Percentiles rank a stretch among this genome's conserved stretches.
Evolutionary conservation across 2,329 filamentous ascomycete species (phyloP).

Genomic region (Aspergillus pseudoglaucus): DNA sequence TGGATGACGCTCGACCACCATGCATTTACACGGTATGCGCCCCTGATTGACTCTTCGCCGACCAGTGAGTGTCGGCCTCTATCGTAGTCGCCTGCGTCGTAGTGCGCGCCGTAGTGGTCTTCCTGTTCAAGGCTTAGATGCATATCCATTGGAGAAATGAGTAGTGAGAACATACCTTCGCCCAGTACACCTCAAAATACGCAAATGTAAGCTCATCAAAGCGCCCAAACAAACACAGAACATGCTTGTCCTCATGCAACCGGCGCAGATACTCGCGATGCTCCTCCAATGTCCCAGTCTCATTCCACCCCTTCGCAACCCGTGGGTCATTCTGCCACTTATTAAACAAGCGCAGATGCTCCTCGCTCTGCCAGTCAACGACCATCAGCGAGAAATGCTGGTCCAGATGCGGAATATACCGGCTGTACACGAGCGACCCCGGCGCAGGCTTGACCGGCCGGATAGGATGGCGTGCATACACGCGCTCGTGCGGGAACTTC

Average conservation of each 20-base stretch:
- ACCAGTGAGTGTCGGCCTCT: slow-evolving; percentile 56
- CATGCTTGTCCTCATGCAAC: slow-evolving; percentile 65
- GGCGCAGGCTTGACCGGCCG: slow-evolving; percentile 65
- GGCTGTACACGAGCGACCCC: slow-evolving; percentile 66
- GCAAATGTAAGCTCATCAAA: slow-evolving; percentile 67
- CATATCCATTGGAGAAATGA: no score
- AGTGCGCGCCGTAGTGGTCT: slow-evolving; percentile 55
- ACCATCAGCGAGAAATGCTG: slow-evolving; percentile 74
- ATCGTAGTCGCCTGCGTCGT: slow-evolving; percentile 50
- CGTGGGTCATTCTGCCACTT: slow-evolving; percentile 79
- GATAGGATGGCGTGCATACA: slow-evolving; percentile 62
- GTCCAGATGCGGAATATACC: slow-evolving; percentile 68
- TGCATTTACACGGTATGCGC: slow-evolving; percentile 50
- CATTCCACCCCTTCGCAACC: slow-evolving; percentile 73
- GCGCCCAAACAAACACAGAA: slow-evolving; percentile 61
- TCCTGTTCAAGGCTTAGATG: slow-evolving; percentile 35
- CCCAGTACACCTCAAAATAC: slow-evolving; percentile 79
- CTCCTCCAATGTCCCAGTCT: slow-evolving; percentile 67
- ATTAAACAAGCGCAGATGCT: slow-evolving; percentile 66
- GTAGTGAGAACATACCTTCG: slow-evolving; percentile 45
- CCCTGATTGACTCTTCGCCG: slow-evolving; percentile 50
- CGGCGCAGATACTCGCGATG: slow-evolving; percentile 65
- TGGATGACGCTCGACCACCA: slow-evolving; percentile 55
- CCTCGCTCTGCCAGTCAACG: slow-evolving; percentile 57
- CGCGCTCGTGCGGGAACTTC: slow-evolving; percentile 41